Evolutionary conservation across 2,329 filamentous ascomycete genomes (phyloP).

Genomic region (Rhynchosporium secalis): DNA sequence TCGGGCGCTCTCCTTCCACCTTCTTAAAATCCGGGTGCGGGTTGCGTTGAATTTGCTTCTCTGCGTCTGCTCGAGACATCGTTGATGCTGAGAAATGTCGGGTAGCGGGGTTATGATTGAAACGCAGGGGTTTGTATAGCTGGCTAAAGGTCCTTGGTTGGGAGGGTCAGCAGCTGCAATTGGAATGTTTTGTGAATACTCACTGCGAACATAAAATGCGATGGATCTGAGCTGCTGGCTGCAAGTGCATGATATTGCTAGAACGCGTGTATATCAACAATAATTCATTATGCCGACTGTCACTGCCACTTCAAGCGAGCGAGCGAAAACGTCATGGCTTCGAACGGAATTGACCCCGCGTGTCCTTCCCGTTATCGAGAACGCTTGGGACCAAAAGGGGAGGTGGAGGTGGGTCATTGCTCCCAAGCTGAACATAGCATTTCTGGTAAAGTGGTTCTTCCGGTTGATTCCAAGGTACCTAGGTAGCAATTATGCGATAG

Average conservation of each 20-base stretch:
- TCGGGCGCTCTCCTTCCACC: conserved; percentile 65
- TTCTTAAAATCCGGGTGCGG: conserved; percentile 74
- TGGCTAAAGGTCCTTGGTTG: neutral
- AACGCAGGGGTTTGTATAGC: neutral
- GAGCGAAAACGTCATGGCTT: conserved; percentile 15
- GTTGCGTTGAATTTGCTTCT: conserved; percentile 54
- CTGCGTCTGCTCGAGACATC: conserved; percentile 35
- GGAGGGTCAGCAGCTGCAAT: neutral
- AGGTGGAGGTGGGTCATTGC: neutral
- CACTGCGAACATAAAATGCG: neutral
- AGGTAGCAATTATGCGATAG: too few relatives aligned
- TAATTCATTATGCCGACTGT: neutral
- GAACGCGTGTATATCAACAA: neutral
- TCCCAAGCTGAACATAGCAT: too few relatives aligned
- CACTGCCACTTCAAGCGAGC: neutral
- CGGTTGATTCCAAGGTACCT: too few relatives aligned
- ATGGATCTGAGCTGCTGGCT: neutral
- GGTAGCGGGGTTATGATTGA: neutral
- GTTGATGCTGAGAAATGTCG: conserved; percentile 17
- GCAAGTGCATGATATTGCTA: neutral
- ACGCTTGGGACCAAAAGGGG: conserved; percentile 1
- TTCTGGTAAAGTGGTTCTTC: too few relatives aligned
- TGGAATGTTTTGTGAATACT: neutral
- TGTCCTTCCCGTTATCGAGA: conserved; percentile 3
- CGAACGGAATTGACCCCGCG: conserved; percentile 13